Conservation (phyloP, 345 rosid species). For the Populus euphratica region DNA sequence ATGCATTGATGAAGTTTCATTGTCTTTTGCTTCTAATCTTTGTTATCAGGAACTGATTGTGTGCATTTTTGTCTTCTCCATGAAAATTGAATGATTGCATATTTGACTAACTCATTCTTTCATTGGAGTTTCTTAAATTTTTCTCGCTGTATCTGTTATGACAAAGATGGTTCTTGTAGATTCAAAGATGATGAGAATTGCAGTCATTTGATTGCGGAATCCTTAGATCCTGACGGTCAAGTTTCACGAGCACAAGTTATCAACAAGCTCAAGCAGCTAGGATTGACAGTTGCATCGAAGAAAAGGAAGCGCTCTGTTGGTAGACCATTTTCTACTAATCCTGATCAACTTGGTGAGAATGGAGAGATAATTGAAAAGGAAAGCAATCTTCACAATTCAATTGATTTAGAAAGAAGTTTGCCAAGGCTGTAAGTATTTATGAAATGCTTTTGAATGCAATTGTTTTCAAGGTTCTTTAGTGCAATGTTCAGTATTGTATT, state of each 20-base stretch:
- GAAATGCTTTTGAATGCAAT: background rate
- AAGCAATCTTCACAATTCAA: constrained; percentile 32
- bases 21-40: background rate
- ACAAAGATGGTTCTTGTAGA: constrained; percentile 36
- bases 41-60: background rate
- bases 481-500: background rate
- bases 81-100: background rate
- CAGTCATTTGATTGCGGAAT: constrained; percentile 56
- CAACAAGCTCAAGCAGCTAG: constrained; percentile 86
- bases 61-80: constrained; percentile 3
- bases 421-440: constrained; percentile 45
- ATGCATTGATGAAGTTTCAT: background rate
- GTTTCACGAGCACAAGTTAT: constrained; percentile 74
- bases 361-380: constrained; percentile 19
- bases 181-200: constrained; percentile 65
- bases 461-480: background rate
- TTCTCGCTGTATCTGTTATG: constrained; percentile 25
- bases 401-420: constrained; percentile 32
- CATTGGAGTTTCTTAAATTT: constrained; percentile 11
- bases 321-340: constrained; percentile 19
- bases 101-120: background rate
- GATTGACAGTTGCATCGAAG: constrained; percentile 43
- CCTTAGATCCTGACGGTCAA: constrained; percentile 64
- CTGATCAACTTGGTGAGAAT: constrained; percentile 32
- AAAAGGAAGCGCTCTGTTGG: constrained; percentile 42